phyloP scores from a whole-genome alignment of 2,329 filamentous ascomycete species.

The Pseudogymnoascus destructans region DNA sequence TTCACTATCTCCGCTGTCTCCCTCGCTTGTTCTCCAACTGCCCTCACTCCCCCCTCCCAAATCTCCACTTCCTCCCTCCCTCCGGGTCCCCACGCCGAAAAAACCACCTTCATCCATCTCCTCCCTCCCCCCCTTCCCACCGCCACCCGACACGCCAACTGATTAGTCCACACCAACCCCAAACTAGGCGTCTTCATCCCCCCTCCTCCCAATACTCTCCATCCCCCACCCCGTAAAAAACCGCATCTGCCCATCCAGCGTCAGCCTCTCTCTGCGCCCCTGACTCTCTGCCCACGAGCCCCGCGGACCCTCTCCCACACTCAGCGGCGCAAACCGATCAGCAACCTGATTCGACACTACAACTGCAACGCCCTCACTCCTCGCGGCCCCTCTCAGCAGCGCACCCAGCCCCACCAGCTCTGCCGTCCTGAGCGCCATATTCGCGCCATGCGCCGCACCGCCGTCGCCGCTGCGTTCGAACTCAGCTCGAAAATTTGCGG shows the following conservation, averaged over 20 bases:
- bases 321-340: conserved; percentile 53
- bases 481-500: conserved; percentile 90
- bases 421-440: conserved; percentile 61
- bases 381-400: conserved; percentile 63
- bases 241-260: conserved; percentile 77
- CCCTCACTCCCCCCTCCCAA: conserved; percentile 47
- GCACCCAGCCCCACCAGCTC: conserved; percentile 68
- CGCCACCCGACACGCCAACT: conserved; percentile 71
- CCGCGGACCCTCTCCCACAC: conserved; percentile 19
- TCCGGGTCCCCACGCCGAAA: conserved; percentile 56
- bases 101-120: conserved; percentile 87
- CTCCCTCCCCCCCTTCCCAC: conserved; percentile 50
- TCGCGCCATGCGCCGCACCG: conserved; percentile 28
- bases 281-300: conserved; percentile 28
- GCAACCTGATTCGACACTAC: conserved; percentile 94
- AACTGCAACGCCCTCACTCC: conserved; percentile 61
- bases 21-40: conserved; percentile 12
- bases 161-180: conserved; percentile 82
- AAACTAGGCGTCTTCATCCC: conserved; percentile 71
- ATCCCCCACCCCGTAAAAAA: conserved; percentile 95
- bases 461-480: conserved; percentile 48
- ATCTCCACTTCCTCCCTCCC: conserved; percentile 63
- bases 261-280: conserved; percentile 32
- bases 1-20: neutral
- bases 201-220: conserved; percentile 32